A percentile compares a stretch with the other conserved stretches of the same genome.
phyloP scores from a whole-genome alignment of 108 stramenopile genomes.

The Epithemia pelagica region DNA sequence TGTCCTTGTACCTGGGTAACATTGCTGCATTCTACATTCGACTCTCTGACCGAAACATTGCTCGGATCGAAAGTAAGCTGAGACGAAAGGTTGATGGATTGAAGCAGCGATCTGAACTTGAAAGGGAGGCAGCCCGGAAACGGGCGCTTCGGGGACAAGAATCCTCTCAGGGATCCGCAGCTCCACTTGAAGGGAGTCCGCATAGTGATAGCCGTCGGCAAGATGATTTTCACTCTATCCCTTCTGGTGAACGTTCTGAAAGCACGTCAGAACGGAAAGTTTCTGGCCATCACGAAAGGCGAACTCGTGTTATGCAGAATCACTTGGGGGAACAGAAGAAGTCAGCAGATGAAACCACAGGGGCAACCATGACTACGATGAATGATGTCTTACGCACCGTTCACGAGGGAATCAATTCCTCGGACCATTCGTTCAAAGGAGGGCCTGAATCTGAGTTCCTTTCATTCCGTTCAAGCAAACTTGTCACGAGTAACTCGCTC shows the following conservation, averaged over 20 bases:
- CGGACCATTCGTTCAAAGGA: neutral
- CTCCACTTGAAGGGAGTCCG: neutral
- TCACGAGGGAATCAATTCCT: neutral
- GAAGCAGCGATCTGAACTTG: slow-evolving; percentile 41
- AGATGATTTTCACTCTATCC: neutral
- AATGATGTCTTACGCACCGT: slow-evolving; percentile 10
- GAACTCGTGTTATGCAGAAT: neutral
- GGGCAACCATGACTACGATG: slow-evolving; percentile 12
- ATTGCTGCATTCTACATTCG: slow-evolving; percentile 81
- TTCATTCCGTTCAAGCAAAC: slow-evolving; percentile 5
- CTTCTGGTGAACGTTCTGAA: no score
- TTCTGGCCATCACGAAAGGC: neutral
- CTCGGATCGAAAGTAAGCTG: slow-evolving; percentile 56
- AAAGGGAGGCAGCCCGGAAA: slow-evolving; percentile 25
- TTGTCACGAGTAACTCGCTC: neutral
- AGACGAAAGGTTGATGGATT: slow-evolving; percentile 40
- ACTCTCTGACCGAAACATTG: slow-evolving; percentile 61
- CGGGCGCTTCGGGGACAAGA: slow-evolving; percentile 40
- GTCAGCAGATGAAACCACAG: neutral
- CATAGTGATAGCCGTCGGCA: neutral
- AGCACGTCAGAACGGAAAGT: neutral
- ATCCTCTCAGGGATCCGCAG: neutral
- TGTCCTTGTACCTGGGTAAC: slow-evolving; percentile 63
- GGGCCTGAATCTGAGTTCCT: slow-evolving; percentile 8
- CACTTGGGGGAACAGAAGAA: neutral